phyloP scores from a whole-genome alignment of 805 yeast genomes.

The Kuraishia cidri region DNA sequence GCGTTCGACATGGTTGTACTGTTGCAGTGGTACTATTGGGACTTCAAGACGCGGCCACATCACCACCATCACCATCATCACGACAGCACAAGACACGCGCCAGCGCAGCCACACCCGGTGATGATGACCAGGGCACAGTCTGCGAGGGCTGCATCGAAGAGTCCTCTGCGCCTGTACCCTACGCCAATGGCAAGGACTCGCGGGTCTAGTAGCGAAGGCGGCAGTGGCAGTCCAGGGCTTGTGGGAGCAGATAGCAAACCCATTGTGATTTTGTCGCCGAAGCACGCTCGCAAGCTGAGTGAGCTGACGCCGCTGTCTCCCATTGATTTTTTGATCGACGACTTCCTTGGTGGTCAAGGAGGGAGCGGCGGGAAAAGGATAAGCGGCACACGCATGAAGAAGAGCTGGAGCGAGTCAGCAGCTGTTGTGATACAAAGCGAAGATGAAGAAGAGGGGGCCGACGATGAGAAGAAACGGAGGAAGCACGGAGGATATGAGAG shows the following conservation, averaged over 20 bases:
- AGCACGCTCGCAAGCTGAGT: slow-evolving; percentile 18
- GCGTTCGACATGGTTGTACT: slow-evolving; percentile 34
- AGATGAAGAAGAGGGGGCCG: neutral
- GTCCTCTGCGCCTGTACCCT: neutral
- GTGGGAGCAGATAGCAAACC: slow-evolving; percentile 2
- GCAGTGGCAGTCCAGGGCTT: neutral
- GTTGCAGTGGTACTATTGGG: slow-evolving; percentile 29
- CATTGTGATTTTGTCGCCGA: slow-evolving; percentile 15
- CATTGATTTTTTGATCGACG: slow-evolving; percentile 17
- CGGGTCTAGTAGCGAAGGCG: neutral
- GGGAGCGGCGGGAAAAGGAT: no score
- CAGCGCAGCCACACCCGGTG: neutral
- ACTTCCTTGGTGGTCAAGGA: no score
- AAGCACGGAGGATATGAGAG: no score
- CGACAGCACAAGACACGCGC: neutral
- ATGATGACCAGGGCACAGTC: neutral
- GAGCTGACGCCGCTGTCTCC: slow-evolving; percentile 25
- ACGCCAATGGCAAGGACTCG: neutral
- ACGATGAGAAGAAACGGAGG: no score
- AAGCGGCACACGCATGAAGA: no score
- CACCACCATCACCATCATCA: neutral
- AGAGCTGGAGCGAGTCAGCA: neutral
- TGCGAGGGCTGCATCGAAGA: neutral
- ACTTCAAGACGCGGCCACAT: slow-evolving; percentile 3
- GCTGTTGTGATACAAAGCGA: slow-evolving; percentile 1